phyloP scores from a whole-genome alignment of 1,284 basidiomycete species.

The Sporisorium exsertum region DNA sequence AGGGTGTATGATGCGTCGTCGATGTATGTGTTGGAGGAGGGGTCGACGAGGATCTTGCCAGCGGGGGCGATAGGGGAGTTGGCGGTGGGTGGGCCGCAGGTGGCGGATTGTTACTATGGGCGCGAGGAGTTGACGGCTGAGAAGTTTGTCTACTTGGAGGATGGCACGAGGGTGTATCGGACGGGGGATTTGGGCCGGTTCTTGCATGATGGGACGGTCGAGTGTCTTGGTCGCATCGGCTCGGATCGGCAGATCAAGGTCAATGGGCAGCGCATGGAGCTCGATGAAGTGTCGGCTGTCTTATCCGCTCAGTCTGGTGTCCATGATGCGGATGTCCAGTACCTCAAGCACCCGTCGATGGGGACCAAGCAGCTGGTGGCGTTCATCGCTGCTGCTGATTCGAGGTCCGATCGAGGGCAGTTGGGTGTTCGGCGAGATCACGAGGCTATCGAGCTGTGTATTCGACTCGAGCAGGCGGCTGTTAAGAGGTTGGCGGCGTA shows the following conservation, averaged over 20 bases:
- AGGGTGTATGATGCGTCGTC: constrained; percentile 54
- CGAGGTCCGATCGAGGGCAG: constrained; percentile 2
- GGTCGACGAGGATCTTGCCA: constrained; percentile 31
- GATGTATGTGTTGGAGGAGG: constrained; percentile 52
- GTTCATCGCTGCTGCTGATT: constrained; percentile 39
- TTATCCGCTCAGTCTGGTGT: constrained; percentile 42
- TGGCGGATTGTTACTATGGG: constrained; percentile 65
- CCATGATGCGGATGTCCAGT: constrained; percentile 58
- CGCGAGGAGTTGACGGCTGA: constrained; percentile 57
- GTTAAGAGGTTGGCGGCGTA: constrained; percentile 54
- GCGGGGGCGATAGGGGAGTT: constrained; percentile 63
- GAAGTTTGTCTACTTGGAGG: constrained; percentile 54
- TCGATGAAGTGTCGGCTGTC: constrained; percentile 64
- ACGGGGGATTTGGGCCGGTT: constrained; percentile 68
- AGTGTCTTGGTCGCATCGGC: constrained; percentile 63
- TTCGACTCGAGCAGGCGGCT: constrained; percentile 44
- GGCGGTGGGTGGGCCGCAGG: constrained; percentile 65
- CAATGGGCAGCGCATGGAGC: constrained; percentile 68
- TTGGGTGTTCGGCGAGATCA: constrained; percentile 33
- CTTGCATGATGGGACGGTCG: constrained; percentile 57
- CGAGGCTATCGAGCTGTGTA: constrained; percentile 36
- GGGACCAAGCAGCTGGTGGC: constrained; percentile 62
- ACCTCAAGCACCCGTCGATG: constrained; percentile 60
- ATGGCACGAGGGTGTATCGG: constrained; percentile 62
- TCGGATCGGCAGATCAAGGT: constrained; percentile 66